Conservation (phyloP, 2,329 filamentous ascomycete species). For the Pseudocercospora fuligena region DNA sequence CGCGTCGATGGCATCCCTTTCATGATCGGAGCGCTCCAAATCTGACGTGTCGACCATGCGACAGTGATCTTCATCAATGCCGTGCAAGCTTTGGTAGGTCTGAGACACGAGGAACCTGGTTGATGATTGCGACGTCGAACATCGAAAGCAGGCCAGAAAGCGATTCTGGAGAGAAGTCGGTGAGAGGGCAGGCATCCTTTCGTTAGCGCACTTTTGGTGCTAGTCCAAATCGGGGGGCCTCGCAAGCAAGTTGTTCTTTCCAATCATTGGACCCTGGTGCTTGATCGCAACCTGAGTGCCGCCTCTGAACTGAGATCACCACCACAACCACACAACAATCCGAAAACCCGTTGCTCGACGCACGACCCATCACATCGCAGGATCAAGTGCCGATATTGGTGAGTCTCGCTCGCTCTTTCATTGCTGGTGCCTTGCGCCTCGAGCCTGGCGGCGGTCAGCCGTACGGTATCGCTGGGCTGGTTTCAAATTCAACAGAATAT, state of each 20-base stretch:
- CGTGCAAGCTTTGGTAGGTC: background rate
- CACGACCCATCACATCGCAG: background rate
- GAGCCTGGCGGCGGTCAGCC: constrained; percentile 12
- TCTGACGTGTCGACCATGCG: background rate
- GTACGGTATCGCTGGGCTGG: constrained; percentile 15
- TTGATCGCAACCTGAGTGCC: constrained; percentile 4
- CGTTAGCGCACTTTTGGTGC: background rate
- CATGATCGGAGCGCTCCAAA: background rate
- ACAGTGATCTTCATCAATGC: background rate
- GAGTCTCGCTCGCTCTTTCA: background rate
- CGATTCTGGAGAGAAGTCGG: background rate
- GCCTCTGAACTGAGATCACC: background rate
- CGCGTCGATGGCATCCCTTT: background rate
- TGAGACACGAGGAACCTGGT: constrained; percentile 1
- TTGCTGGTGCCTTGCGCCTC: constrained; percentile 11
- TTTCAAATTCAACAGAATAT: constrained; percentile 10
- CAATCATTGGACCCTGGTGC: constrained; percentile 9
- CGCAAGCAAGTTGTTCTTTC: background rate
- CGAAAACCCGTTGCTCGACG: background rate
- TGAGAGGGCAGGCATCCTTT: background rate
- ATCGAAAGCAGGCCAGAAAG: background rate
- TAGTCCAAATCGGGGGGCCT: background rate
- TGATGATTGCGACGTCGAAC: background rate
- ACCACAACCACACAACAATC: constrained; percentile 7
- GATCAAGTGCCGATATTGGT: constrained; percentile 14